Base-by-base conservation (phyloP, 176 grass and related monocot species). In the Pontederia crassipes region DNA sequence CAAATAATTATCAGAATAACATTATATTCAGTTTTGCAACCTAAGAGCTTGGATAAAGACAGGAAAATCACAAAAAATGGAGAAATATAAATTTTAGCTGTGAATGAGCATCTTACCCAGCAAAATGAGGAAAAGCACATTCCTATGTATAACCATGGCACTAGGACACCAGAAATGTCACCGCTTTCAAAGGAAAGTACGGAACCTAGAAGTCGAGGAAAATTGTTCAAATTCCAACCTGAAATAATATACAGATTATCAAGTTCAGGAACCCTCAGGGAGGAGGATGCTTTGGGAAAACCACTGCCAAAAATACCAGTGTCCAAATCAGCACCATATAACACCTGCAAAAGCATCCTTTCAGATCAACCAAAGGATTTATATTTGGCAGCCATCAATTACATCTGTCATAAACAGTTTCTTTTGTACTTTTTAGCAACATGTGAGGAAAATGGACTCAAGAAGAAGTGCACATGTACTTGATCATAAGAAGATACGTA, bases 121-220 rank as follows among this genome's bases (percentile, higher is more conserved):
- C 93, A 97, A 68, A 97, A 97, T 46, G 93, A 91, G 66, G 93
- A 97, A 67, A 97, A 97, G 55, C 93, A 97, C 93, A 97, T 97
- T 67, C 93, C 92, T 7, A 91, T 75, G 80, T 97, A 91, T 52
- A 91, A 10, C 92, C 87, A 97, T 64, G 92, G 92, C 66, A 97
- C 86, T 65, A 88, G 64, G 77, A 97, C 84, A 75, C 92, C 92
- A 69, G 92, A 90, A 74, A 97, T 88, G 49, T 97, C 81, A 11
- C 87, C 81, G 8, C 73, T 73, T 70, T 97, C 93, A 70, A 85
- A 91, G 72, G 82, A 80, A 51, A 97, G 87, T 65, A 85, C 79
- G 67, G 93, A 97, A 58, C 93, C 93, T 66, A 86, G 87, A 71
- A 97, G 81, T 70, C 77, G 84, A 40, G 87, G 81, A 61, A 97